A percentile compares a stretch with the other conserved stretches of the same genome.
phyloP scores from a whole-genome alignment of 2,329 filamentous ascomycete species.

The Volutella citrinella region DNA sequence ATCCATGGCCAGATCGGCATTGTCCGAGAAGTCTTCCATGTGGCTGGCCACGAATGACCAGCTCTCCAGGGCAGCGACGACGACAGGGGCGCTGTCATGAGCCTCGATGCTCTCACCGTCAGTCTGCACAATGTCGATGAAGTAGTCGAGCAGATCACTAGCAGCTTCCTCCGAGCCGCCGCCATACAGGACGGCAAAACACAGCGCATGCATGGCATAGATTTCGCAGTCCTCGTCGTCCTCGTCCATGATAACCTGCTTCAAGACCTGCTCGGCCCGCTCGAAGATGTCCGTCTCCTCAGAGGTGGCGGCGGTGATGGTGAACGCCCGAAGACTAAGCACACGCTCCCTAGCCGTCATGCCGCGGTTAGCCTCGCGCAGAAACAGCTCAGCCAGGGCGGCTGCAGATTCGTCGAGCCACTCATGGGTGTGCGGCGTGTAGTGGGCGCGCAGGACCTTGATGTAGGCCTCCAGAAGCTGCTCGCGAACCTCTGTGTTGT shows the following conservation, averaged over 20 bases:
- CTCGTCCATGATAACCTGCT: conserved; percentile 41
- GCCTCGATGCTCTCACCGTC: conserved; percentile 74
- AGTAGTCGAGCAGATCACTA: conserved; percentile 69
- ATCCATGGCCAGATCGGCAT: conserved; percentile 71
- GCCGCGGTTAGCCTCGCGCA: conserved; percentile 68
- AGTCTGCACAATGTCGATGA: conserved; percentile 74
- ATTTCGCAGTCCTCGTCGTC: conserved; percentile 63
- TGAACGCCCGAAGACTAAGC: conserved; percentile 69
- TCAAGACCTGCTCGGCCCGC: conserved; percentile 24
- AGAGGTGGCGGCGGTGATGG: conserved; percentile 64
- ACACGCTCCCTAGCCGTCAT: conserved; percentile 66
- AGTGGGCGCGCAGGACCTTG: conserved; percentile 52
- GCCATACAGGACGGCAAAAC: conserved; percentile 70
- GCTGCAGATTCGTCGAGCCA: conserved; percentile 55
- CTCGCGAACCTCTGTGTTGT: conserved; percentile 69
- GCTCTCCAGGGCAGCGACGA: conserved; percentile 70
- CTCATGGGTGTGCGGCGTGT: conserved; percentile 30
- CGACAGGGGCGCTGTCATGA: conserved; percentile 66
- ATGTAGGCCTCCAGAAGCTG: conserved; percentile 32
- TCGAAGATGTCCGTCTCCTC: conserved; percentile 50
- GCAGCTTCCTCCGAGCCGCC: conserved; percentile 68
- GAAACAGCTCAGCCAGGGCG: conserved; percentile 61
- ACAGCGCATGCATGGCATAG: conserved; percentile 73
- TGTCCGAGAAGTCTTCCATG: conserved; percentile 69
- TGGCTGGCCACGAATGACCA: conserved; percentile 81